Evolutionary conservation across 192 early-diverging fungal genomes (phyloP), one percentile per base, ranked within the genome.

Genomic region (Backusella macrospora): DNA sequence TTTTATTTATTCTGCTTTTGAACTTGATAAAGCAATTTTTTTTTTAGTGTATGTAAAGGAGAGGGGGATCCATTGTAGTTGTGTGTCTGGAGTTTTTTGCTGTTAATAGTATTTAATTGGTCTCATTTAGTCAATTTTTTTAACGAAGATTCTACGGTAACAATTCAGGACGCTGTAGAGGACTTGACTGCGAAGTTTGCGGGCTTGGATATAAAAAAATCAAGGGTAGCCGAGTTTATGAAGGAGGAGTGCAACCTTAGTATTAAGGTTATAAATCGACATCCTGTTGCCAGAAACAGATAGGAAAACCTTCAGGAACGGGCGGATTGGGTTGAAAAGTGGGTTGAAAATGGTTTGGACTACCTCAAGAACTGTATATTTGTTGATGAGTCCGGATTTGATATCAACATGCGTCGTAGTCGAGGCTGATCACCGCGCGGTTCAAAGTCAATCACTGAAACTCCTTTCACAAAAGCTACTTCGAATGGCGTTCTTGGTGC

Each of bases 111-210:
- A 42, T 42, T 42, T 42, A 42, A 42, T 42, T 42, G 40, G 63
- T 15, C 34, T n/a, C 63, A 65, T 39, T 65, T 65, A n/a, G 16
- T 65, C 8, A 40, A 65, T 65, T 42, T 65, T 39, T 65, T 65
- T 65, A 34, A 65, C 37, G 63, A 65, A 39, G 38, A 65, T 40
- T 40, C 26, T 39, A 39, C 34, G 8, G 63, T 14, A 65, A 65
- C 63, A 38, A n/a, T n/a, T n/a, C n/a, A n/a, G n/a, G n/a, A n/a
- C n/a, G n/a, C n/a, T n/a, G n/a, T n/a, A n/a, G n/a, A 65, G 8
- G 10, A 65, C 38, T n/a, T 65, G 29, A 65, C 26, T 15, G 16
- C 34, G 37, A 65, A n/a, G 2, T 65, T 65, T 39, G 34, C 26
- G 8, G 63, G 16, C 9, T 39, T 65, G 5, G 34, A 65, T 7